Percentiles rank a stretch among this genome's conserved stretches.
These are phyloP conservation scores for Scedosporium minutisporum DNA, from an alignment of 2,329 filamentous ascomycete species.

Conservation along the genomic window DNA sequence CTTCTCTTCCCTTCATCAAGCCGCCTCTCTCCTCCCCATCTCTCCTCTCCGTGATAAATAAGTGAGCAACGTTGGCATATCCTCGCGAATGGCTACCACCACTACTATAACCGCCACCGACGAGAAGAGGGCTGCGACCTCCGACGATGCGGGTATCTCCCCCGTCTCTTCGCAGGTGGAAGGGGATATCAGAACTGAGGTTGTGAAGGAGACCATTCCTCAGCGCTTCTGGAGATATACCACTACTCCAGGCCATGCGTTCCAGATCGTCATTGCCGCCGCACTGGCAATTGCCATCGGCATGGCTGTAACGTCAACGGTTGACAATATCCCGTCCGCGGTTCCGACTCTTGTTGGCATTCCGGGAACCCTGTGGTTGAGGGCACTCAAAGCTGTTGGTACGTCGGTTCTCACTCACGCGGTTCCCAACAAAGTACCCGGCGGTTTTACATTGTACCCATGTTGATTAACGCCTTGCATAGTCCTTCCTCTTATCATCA, in stretches of 20 bases:
- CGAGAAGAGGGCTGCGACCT: background rate
- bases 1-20: no score
- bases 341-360: constrained; percentile 33
- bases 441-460: background rate
- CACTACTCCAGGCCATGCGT: constrained; percentile 32
- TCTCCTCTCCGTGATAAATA: no score
- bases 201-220: constrained; percentile 1
- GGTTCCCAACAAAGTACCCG: no score
- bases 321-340: constrained; percentile 31
- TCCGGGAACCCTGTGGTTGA: constrained; percentile 39
- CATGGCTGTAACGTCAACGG: constrained; percentile 30
- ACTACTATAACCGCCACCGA: background rate
- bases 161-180: constrained; percentile 1
- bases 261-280: constrained; percentile 40
- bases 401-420: constrained; percentile 12
- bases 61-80: no score
- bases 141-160: background rate
- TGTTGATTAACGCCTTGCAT: background rate
- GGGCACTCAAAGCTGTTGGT: constrained; percentile 38
- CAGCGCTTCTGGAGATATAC: constrained; percentile 22
- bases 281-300: constrained; percentile 39
- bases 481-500: constrained; percentile 43
- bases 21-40: no score
- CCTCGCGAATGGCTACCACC: background rate
- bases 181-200: background rate